A percentile compares a stretch with the other conserved stretches of the same genome.
Evolutionary conservation across 2,329 filamentous ascomycete species (phyloP).

Genomic region (Fusarium buxicola): DNA sequence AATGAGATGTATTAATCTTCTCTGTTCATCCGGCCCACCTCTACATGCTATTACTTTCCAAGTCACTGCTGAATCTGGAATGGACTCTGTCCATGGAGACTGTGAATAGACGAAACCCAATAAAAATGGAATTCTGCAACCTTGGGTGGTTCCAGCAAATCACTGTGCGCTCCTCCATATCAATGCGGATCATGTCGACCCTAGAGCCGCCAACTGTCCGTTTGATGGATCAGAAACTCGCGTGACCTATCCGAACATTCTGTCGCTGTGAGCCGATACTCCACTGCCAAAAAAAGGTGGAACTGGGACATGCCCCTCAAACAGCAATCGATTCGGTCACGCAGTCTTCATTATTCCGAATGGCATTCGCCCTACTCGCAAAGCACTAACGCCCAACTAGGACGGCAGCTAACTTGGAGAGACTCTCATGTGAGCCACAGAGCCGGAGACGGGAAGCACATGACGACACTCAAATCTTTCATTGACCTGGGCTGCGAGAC

Average conservation of each 20-base stretch:
- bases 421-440: neutral
- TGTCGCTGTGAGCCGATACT: neutral
- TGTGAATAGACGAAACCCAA: no score
- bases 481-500: neutral
- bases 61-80: neutral
- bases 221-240: neutral
- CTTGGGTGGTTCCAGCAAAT: fast-evolving
- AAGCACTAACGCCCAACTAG: neutral
- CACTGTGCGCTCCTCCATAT: neutral
- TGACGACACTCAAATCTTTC: neutral
- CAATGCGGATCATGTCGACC: neutral
- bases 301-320: neutral
- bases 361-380: neutral
- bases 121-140: neutral
- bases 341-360: neutral
- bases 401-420: neutral
- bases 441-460: neutral
- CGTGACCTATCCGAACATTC: neutral
- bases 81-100: neutral
- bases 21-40: neutral
- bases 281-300: neutral
- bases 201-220: neutral
- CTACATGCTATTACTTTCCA: neutral
- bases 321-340: neutral
- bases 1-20: neutral